Evolutionary conservation across 2,329 filamentous ascomycete genomes (phyloP).

Genomic region (Alternaria consortialis): DNA sequence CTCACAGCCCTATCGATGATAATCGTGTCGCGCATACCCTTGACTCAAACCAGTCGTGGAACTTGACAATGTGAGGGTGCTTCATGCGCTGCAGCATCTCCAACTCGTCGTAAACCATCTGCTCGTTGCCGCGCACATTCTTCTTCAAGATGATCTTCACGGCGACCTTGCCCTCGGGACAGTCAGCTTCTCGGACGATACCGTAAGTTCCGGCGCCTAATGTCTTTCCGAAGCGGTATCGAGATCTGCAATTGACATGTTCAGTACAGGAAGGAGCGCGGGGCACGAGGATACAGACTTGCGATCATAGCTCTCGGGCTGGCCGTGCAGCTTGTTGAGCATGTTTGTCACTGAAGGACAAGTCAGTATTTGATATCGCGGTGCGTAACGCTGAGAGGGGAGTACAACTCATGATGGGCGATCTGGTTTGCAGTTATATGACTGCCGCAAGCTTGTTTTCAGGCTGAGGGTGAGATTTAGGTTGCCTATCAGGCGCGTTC

Average conservation of each 20-base stretch:
- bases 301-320: slow-evolving; percentile 98
- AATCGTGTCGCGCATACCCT: slow-evolving; percentile 66
- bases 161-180: slow-evolving; percentile 84
- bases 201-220: slow-evolving; percentile 97
- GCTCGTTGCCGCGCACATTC: slow-evolving; percentile 97
- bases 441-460: slow-evolving; percentile 38
- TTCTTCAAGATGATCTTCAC: slow-evolving; percentile 99
- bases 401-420: slow-evolving; percentile 49
- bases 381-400: slow-evolving; percentile 15
- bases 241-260: slow-evolving; percentile 65
- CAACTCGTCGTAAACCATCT: slow-evolving; percentile 98
- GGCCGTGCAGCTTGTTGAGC: slow-evolving; percentile 94
- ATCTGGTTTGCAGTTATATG: slow-evolving; percentile 34
- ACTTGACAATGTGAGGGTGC: slow-evolving; percentile 95
- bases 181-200: slow-evolving; percentile 94
- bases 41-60: slow-evolving; percentile 99
- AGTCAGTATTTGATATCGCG: slow-evolving; percentile 23
- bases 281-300: slow-evolving; percentile 69
- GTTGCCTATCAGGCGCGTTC: slow-evolving; percentile 41
- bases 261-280: slow-evolving; percentile 39
- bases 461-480: slow-evolving; percentile 42
- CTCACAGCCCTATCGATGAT: neutral
- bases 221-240: slow-evolving; percentile 91
- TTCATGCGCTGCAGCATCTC: slow-evolving; percentile 89
- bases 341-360: slow-evolving; percentile 75